Percentiles rank a stretch among this genome's conserved stretches.
Evolutionary conservation across 495 filamentous ascomycete genomes (phyloP).

Genomic region (Parathielavia appendiculata): DNA sequence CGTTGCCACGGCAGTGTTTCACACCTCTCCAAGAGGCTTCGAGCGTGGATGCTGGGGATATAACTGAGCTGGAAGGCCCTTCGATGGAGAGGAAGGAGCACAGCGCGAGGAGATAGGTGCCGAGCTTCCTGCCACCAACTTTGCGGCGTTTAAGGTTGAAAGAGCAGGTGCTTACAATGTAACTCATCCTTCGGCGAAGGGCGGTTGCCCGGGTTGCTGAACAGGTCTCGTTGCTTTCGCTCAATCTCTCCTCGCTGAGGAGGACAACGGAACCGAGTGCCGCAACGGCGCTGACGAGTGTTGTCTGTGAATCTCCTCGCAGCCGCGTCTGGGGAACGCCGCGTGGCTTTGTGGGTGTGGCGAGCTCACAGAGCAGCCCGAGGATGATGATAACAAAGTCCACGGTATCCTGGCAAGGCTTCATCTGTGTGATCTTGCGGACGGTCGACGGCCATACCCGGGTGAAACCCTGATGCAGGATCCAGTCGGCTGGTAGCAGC

Average conservation of each 20-base stretch:
- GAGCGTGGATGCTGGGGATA: constrained; percentile 1
- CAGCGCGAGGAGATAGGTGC: constrained; percentile 29
- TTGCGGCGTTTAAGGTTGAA: constrained; percentile 11
- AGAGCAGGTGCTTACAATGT: constrained; percentile 20
- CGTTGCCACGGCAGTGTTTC: constrained; percentile 5
- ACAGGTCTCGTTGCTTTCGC: not conserved
- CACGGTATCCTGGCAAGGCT: constrained; percentile 32
- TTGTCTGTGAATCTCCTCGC: constrained; percentile 17
- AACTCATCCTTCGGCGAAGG: constrained; percentile 20
- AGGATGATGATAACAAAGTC: constrained; percentile 35
- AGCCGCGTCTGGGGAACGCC: constrained; percentile 16
- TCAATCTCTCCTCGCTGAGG: constrained; percentile 16
- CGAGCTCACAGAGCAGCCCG: constrained; percentile 31
- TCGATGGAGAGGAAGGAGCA: constrained; percentile 24
- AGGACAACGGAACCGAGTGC: constrained; percentile 24
- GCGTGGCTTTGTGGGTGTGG: constrained; percentile 10
- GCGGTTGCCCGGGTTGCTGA: not conserved
- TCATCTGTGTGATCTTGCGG: constrained; percentile 26
- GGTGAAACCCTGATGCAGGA: constrained; percentile 39
- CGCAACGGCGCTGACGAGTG: constrained; percentile 16
- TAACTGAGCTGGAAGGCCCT: not conserved
- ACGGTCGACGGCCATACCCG: constrained; percentile 35
- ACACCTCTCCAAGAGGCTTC: constrained; percentile 22
- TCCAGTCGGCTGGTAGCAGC: constrained; percentile 40
- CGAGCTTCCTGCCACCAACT: constrained; percentile 14